Conservation (phyloP, 1,284 basidiomycete species). For the Heliocybe sulcata region DNA sequence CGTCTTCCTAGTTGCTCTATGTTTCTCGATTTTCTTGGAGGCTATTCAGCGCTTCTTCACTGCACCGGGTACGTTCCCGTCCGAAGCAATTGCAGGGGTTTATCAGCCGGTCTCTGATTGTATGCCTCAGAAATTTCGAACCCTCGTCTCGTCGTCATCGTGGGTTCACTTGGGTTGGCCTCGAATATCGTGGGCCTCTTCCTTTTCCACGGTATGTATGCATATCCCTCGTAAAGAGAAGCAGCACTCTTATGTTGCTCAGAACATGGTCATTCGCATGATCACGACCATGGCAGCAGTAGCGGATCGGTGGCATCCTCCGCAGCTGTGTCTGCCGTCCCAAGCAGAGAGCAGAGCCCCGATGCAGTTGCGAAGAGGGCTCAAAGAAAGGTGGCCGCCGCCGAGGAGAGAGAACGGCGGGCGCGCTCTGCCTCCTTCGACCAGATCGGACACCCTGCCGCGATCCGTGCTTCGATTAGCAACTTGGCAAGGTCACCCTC, state of each 20-base stretch:
- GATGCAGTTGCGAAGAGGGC: background rate
- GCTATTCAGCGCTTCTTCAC: constrained; percentile 88
- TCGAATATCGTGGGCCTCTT: constrained; percentile 94
- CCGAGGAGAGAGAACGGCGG: background rate
- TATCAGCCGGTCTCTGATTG: background rate
- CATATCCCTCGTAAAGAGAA: constrained; percentile 15
- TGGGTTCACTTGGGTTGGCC: constrained; percentile 84
- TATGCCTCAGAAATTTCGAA: constrained; percentile 74
- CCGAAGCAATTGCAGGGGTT: background rate
- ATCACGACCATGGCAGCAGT: constrained; percentile 15
- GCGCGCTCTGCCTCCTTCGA: constrained; percentile 9
- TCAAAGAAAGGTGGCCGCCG: background rate
- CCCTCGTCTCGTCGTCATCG: constrained; percentile 84
- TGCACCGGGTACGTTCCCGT: constrained; percentile 54
- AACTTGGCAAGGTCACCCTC: constrained; percentile 49
- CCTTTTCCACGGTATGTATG: constrained; percentile 83
- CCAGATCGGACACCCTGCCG: constrained; percentile 64
- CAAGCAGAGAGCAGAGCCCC: background rate
- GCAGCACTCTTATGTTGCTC: constrained; percentile 10
- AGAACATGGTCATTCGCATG: constrained; percentile 58
- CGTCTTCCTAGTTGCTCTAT: constrained; percentile 92
- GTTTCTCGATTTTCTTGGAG: constrained; percentile 93
- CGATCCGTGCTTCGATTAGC: constrained; percentile 82
- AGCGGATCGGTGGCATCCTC: constrained; percentile 15
- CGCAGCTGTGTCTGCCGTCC: constrained; percentile 8